Base-by-base conservation (phyloP, 306 rosid species). In the Oxytropis ochrocephala region DNA sequence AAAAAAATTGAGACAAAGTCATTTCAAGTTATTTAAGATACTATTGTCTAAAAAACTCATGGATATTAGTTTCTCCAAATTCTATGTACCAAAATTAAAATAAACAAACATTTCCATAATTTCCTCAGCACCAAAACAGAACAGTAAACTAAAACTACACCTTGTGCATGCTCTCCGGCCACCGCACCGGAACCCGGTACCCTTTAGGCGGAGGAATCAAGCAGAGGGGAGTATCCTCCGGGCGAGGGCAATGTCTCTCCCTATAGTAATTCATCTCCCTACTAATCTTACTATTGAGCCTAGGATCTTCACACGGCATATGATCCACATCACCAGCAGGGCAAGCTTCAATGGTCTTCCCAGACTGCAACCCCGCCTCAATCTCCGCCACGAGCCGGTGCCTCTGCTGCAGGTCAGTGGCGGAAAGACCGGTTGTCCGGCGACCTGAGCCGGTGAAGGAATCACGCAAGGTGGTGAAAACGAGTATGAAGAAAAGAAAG, bases 131-230 rank as follows among this genome's bases (percentile, higher is more conserved):
- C 18, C 42, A 47, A 7, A 68, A 55, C 13, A 72, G 16, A 67
- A 39, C 57, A 17, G 5, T 61, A 39, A 36, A 64, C 46, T 3
- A 72, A 47, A 0, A 73, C 5, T 41, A 71, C 53, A 93, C 98
- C 98, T 88, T 94, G 70, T 84, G 86, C 96, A 94, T 85, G 83
- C 98, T 90, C 75, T 88, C 86, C 0, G 97, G 95, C 98, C 98
- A 94, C 55, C 44, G 90, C 8, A 94, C 98, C 19, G 98, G 86
- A 55, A 94, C 74, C 78, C 70, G 82, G 66, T 94, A 94, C 8
- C 94, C 97, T 1, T 56, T 74, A 2, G 98, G 98, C 27, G 88
- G 87, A 4, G 97, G 94, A 78, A 94, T 81, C 72, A 94, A 61
- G 81, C 98, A 94, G 43, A 94, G 92, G 0, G 96, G 92, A 5